Conservation (phyloP, 129 eudicot genomes). For the Escallonia herrerae region DNA sequence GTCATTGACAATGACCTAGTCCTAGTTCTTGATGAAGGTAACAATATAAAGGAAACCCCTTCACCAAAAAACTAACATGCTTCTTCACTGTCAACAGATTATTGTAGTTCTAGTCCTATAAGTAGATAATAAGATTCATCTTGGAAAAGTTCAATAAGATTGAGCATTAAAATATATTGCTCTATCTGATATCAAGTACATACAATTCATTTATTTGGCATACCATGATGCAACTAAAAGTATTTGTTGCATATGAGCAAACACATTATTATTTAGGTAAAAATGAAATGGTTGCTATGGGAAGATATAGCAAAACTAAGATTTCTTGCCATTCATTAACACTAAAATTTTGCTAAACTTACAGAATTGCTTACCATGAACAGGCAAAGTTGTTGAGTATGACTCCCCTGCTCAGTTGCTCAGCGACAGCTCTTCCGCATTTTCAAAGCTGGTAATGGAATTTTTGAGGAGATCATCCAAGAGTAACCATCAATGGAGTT, state of each 20-base stretch:
- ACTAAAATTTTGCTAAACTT: not conserved
- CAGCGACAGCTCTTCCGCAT: constrained; percentile 45
- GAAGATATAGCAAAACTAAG: too few relatives aligned
- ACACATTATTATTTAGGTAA: too few relatives aligned
- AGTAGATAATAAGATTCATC: too few relatives aligned
- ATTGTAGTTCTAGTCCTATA: too few relatives aligned
- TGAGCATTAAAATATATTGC: too few relatives aligned
- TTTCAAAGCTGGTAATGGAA: constrained; percentile 72
- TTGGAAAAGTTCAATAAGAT: too few relatives aligned
- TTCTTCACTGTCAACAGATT: not conserved
- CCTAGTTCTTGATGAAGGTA: constrained; percentile 92
- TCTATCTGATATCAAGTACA: too few relatives aligned
- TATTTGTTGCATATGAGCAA: too few relatives aligned
- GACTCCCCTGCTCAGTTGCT: constrained; percentile 63
- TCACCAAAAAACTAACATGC: not conserved
- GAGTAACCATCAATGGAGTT: not conserved
- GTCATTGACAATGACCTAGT: constrained; percentile 88
- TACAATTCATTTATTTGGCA: too few relatives aligned
- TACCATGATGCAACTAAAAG: too few relatives aligned
- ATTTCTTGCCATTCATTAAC: too few relatives aligned
- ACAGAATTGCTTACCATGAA: not conserved
- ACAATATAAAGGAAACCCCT: not conserved
- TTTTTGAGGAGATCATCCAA: constrained; percentile 54
- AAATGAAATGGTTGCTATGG: too few relatives aligned
- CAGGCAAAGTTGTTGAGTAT: constrained; percentile 72